Percentiles rank a stretch among this genome's conserved stretches.
Evolutionary conservation across 2,329 filamentous ascomycete genomes (phyloP).

Genomic region (Colletotrichum sp.): DNA sequence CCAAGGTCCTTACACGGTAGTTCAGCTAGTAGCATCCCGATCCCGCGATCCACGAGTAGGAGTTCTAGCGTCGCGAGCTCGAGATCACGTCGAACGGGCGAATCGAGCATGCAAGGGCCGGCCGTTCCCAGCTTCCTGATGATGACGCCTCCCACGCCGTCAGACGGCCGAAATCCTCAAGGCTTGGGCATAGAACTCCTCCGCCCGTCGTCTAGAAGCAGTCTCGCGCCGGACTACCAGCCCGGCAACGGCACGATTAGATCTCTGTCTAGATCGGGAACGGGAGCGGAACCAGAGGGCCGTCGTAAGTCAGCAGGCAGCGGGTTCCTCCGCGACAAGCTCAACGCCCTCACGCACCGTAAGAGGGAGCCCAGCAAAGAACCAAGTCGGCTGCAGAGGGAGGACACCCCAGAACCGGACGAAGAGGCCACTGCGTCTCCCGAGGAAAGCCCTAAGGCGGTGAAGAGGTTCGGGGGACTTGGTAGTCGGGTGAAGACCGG

Average conservation of each 20-base stretch:
- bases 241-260: constrained; percentile 18
- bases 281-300: constrained; percentile 17
- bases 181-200: constrained; percentile 25
- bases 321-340: constrained; percentile 40
- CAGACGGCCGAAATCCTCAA: constrained; percentile 20
- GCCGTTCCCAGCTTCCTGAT: constrained; percentile 45
- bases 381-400: not conserved
- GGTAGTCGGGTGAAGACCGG: constrained; percentile 15
- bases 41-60: constrained; percentile 50
- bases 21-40: constrained; percentile 52
- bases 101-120: constrained; percentile 27
- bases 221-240: constrained; percentile 23
- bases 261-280: constrained; percentile 18
- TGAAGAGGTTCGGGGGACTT: not conserved
- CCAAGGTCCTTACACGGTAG: constrained; percentile 56
- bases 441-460: constrained; percentile 3
- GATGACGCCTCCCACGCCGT: constrained; percentile 53
- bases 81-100: constrained; percentile 44
- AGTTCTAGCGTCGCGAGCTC: constrained; percentile 58
- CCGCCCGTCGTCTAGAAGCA: constrained; percentile 26
- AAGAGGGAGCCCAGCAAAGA: constrained; percentile 26
- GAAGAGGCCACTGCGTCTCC: not conserved
- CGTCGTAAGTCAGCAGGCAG: constrained; percentile 31
- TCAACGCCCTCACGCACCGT: constrained; percentile 32
- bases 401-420: constrained; percentile 6